phyloP scores from a whole-genome alignment of 352 stramenopile genomes.

The Pythium aphanidermatum region DNA sequence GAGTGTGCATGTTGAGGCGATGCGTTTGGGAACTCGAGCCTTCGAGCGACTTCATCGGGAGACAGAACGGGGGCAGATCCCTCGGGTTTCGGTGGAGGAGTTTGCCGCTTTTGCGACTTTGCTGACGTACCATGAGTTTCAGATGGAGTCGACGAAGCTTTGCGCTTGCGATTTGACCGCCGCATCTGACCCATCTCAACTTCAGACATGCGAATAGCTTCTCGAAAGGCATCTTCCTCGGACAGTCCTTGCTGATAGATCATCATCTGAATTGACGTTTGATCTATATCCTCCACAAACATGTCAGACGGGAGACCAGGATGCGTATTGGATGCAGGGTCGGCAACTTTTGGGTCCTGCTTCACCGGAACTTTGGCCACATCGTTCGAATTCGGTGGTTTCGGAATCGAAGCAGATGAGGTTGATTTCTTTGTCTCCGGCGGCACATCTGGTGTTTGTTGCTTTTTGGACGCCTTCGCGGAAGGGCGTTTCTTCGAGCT shows the following conservation, averaged over 20 bases:
- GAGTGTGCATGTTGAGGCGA: background rate
- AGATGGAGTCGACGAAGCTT: constrained; percentile 4
- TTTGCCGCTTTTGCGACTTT: background rate
- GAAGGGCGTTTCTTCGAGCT: too few species aligned
- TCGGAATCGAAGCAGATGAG: too few species aligned
- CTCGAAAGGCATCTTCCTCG: constrained; percentile 58
- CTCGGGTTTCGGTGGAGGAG: constrained; percentile 1
- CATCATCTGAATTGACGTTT: constrained; percentile 32
- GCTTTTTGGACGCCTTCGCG: too few species aligned
- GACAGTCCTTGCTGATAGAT: constrained; percentile 68
- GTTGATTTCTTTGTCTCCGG: too few species aligned
- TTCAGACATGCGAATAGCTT: constrained; percentile 62
- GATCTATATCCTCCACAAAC: constrained; percentile 23
- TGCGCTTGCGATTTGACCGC: constrained; percentile 20
- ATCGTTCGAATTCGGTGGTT: too few species aligned
- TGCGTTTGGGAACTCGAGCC: constrained; percentile 14
- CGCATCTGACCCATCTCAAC: constrained; percentile 19
- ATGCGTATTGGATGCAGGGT: too few species aligned
- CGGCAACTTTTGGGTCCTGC: too few species aligned
- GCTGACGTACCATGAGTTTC: background rate
- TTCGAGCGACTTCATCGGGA: constrained; percentile 16
- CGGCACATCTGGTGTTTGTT: too few species aligned
- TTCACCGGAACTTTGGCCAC: too few species aligned
- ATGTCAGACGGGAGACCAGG: background rate
- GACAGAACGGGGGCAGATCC: background rate